These are phyloP conservation scores for Rutstroemia sydowiana DNA, from an alignment of 2,329 filamentous ascomycete species.

Conservation along the genomic window DNA sequence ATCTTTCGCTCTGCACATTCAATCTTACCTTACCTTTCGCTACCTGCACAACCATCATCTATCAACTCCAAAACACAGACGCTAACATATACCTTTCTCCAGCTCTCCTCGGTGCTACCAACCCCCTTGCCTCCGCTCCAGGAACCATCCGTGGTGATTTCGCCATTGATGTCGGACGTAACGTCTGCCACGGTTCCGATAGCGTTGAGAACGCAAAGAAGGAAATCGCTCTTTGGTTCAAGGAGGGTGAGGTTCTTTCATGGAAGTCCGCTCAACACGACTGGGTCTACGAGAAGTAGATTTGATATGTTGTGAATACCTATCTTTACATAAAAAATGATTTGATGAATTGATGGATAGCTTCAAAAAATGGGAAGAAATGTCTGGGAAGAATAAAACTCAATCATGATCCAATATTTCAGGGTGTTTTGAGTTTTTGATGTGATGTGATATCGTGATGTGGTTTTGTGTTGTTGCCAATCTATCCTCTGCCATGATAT, in stretches of 20 bases:
- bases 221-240: constrained; percentile 99
- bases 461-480: no score
- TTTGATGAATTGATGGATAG: not conserved
- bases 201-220: constrained; percentile 98
- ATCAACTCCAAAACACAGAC: no score
- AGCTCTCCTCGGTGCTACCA: constrained; percentile 96
- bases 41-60: not conserved
- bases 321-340: not conserved
- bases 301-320: constrained; percentile 5
- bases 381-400: constrained; percentile 2
- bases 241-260: constrained; percentile 72
- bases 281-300: constrained; percentile 94
- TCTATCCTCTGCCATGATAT: no score
- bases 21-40: not conserved
- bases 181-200: constrained; percentile 99
- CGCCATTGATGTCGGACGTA: constrained; percentile 85
- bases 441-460: not conserved
- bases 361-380: not conserved
- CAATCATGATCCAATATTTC: constrained; percentile 5
- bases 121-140: constrained; percentile 87
- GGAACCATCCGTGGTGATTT: constrained; percentile 95
- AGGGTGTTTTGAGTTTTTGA: not conserved
- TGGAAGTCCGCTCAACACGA: constrained; percentile 80
- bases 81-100: constrained; percentile 19
- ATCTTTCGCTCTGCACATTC: no score